Base-by-base conservation (phyloP, 805 yeast genomes). In the Candida pseudofarinosa region DNA sequence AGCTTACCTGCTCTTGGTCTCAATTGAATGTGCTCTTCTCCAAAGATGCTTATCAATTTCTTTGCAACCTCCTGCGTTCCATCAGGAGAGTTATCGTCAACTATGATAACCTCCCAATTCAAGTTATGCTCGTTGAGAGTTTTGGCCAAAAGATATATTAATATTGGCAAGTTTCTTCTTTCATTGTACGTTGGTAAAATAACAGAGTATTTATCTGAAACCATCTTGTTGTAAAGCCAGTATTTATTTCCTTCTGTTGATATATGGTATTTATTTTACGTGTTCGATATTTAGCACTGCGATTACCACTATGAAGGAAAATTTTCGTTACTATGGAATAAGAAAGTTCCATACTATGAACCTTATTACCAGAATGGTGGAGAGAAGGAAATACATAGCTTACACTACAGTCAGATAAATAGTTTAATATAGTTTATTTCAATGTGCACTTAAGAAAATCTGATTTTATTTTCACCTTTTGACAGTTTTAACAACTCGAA, bases 141-240 rank as follows among this genome's bases (percentile, higher is more conserved):
- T 61, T 81, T 79, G 49, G 85, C 84, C 48, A 84, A 67, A 42
- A 84, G 73, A 69, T 85, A 84, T 15, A 81, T 71, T 45, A 84
- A 77, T 50, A 84, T 83, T 15, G 91, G 91, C 47, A 71, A 56
- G 59, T 67, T 68, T 50, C 75, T 77, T 58, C 76, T 77, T 67
- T 84, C 91, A 68, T 85, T 85, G 59, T 84, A 84, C 1, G 91
- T 84, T 33, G 91, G 91, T 42, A 84, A 69, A 51, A 84, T 83
- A 36, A 84, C 85, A 6, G 88, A 79, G 64, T 85, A 84, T 59
- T 83, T 84, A 63, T 56, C 46, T 16, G 45, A 31, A 23, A 46
- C 38, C 56, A 54, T 53, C 42, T 4, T 47, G 40, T 26, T 33
- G 14, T 26, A 23, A 23, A n/a, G n/a, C 28, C 28, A 7, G 6